Evolutionary conservation across 192 early-diverging fungal genomes (phyloP), one percentile per base, ranked within the genome.

Genomic region (Dissophora globulifera): DNA sequence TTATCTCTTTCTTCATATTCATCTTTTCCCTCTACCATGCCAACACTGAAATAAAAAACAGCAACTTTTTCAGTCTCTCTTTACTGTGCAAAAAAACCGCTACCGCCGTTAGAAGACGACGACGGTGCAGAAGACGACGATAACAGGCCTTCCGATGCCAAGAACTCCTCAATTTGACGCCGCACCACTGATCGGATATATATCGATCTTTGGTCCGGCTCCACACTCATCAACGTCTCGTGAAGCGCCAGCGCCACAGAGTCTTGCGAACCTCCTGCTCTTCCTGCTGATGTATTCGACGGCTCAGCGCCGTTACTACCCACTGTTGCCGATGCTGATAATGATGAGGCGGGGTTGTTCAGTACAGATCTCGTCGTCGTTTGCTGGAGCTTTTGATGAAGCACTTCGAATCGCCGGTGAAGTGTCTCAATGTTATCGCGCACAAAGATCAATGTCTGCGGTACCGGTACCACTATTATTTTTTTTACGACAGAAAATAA

Each of bases 381-480:
- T 19, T 38, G 50, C 15, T 48, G 51, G 17, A 49, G 69, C 41
- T 58, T 46, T 16, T 66, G 58, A 15, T 66, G 63, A 2, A 76
- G 40, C 13, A 58, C 22, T 13, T 51, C 27, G n/a, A 76, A 76
- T 17, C 72, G 62, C 16, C 64, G 62, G 51, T 76, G 52, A 15
- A 76, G 46, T 3, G 72, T 76, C n/a, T 76, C 63, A 25, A 76
- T 59, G 33, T 67, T 76, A 29, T 76, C 72, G 20, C 72, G 72
- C 17, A 76, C 58, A 67, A 76, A 76, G 15, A 75, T 75, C 31
- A 75, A 2, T 8, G 70, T 75, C 33, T 75, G 70, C 0, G 70
- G 62, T 0, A 75, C 48, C 9, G 70, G 70, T 60, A 29, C 43
- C 6, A 75, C 70, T 75, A 61, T n/a, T n/a, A n/a, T n/a, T n/a